Percentiles rank a stretch among this genome's conserved stretches.
Evolutionary conservation across 805 yeast genomes (phyloP).

Genomic region (Zygosaccharomyces siamensis): DNA sequence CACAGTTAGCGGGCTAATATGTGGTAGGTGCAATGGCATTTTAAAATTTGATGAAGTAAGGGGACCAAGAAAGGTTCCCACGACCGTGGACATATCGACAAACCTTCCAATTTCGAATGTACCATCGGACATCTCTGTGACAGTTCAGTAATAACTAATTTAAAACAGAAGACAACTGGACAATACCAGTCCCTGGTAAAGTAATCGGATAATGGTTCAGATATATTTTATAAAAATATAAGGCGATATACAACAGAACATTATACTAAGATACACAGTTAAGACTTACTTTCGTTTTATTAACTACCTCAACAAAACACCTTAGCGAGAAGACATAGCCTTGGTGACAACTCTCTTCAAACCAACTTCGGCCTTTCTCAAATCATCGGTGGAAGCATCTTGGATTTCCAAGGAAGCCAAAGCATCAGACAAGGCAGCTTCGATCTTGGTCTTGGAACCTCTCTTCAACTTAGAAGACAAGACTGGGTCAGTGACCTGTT

Average conservation of each 20-base stretch:
- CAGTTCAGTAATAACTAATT: background rate
- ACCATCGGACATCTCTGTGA: background rate
- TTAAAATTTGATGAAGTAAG: conserved; percentile 16
- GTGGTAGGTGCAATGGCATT: conserved; percentile 20
- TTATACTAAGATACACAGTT: conserved; percentile 23
- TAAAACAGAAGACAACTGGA: no score
- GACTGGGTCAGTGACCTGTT: conserved; percentile 97
- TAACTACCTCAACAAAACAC: conserved; percentile 16
- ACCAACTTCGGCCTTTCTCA: conserved; percentile 98
- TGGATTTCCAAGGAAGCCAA: conserved; percentile 95
- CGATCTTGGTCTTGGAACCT: conserved; percentile 95
- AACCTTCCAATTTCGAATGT: background rate
- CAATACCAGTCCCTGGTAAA: background rate
- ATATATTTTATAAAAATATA: conserved; percentile 5
- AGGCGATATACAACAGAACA: conserved; percentile 15
- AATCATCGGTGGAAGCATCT: conserved; percentile 94
- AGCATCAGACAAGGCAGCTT: conserved; percentile 96
- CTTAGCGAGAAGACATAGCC: conserved; percentile 97
- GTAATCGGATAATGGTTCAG: conserved; percentile 1
- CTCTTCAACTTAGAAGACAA: conserved; percentile 96
- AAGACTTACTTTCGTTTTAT: conserved; percentile 14
- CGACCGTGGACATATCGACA: conserved; percentile 1
- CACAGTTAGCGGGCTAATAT: conserved; percentile 16
- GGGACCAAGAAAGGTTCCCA: conserved; percentile 14
- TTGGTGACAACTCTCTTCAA: conserved; percentile 99